phyloP scores from a whole-genome alignment of 176 grass and related monocot genomes.

The Urochloa ruziziensis region DNA sequence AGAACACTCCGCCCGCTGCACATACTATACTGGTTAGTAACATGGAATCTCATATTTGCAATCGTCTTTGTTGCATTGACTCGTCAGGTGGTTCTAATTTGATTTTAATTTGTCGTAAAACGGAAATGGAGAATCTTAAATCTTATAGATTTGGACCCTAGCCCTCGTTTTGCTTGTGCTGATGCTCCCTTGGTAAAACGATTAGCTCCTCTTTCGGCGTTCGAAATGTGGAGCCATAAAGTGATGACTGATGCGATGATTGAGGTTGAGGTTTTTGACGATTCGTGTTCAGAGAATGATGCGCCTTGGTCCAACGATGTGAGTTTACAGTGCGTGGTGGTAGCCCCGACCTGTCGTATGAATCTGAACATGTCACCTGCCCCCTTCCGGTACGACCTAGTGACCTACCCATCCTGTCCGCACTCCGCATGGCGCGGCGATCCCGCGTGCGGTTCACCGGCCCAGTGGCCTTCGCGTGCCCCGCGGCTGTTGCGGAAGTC shows the following conservation, averaged over 20 bases:
- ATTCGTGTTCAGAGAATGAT: neutral
- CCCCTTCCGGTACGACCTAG: no score
- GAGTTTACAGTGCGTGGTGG: no score
- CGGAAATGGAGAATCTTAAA: neutral
- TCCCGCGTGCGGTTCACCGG: constrained; percentile 14
- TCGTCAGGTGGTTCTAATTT: neutral
- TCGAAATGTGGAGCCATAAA: neutral
- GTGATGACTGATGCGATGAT: neutral
- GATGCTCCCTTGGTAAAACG: neutral
- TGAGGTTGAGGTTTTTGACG: neutral
- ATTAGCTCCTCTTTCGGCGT: neutral
- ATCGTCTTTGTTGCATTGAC: neutral
- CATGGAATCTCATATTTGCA: neutral
- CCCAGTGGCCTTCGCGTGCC: neutral
- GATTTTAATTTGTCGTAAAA: neutral
- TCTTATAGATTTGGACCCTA: neutral
- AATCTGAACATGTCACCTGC: neutral
- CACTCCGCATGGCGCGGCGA: constrained; percentile 18
- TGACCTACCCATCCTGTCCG: no score
- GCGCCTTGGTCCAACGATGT: neutral
- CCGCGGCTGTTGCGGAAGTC: neutral
- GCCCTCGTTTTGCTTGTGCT: neutral
- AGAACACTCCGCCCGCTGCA: neutral
- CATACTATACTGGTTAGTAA: neutral
- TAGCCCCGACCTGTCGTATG: no score